These are phyloP conservation scores for Serendipita vermifera DNA, from an alignment of 768 basidiomycete genomes.

Conservation along the genomic window DNA sequence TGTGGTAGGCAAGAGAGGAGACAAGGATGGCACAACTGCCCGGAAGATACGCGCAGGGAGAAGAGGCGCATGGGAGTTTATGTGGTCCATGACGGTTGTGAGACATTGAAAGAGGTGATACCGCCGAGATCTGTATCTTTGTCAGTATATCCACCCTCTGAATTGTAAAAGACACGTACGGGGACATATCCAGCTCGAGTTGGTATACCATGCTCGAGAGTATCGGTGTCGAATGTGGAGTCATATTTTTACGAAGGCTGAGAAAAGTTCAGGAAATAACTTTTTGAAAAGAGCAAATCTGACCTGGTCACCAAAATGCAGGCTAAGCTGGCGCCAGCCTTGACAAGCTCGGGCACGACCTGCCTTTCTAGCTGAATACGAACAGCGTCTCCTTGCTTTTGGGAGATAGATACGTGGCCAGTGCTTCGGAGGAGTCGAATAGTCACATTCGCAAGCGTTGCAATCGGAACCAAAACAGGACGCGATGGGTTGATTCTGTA, in stretches of 20 bases:
- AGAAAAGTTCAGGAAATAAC: background rate
- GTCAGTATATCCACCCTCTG: background rate
- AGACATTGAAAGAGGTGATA: constrained; percentile 33
- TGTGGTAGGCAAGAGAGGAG: constrained; percentile 34
- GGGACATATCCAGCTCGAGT: constrained; percentile 40
- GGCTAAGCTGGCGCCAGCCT: constrained; percentile 38
- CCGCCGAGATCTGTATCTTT: constrained; percentile 18
- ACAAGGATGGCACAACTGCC: constrained; percentile 37
- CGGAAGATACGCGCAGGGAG: constrained; percentile 42
- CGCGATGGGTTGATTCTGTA: constrained; percentile 26
- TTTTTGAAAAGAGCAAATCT: background rate
- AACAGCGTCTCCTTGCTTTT: constrained; percentile 43
- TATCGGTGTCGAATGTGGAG: constrained; percentile 43
- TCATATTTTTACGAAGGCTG: constrained; percentile 44
- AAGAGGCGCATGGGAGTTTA: constrained; percentile 32
- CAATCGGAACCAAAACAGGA: constrained; percentile 59
- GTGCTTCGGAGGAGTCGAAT: constrained; percentile 35
- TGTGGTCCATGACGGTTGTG: constrained; percentile 30
- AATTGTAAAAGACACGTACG: constrained; percentile 5
- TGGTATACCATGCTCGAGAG: constrained; percentile 41
- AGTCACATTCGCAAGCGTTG: constrained; percentile 41
- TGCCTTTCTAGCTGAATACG: constrained; percentile 40
- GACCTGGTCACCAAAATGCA: constrained; percentile 15
- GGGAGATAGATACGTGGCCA: constrained; percentile 36
- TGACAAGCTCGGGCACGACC: constrained; percentile 40